phyloP scores from a whole-genome alignment of 2,329 filamentous ascomycete genomes.

The Trichophyton rubrum region DNA sequence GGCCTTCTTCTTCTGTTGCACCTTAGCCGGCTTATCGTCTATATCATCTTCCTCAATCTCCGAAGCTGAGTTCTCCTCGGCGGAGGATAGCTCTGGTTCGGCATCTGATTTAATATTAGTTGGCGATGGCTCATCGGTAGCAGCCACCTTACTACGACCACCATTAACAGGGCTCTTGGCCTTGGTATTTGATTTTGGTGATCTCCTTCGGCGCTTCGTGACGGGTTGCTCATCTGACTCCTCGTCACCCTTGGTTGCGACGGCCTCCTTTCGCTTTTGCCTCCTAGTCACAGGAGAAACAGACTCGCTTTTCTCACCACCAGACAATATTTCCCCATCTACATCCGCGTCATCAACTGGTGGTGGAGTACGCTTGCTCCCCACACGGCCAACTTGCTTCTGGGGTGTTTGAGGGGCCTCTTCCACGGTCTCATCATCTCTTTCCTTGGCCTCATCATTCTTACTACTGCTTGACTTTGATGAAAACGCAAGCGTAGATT shows the following conservation, averaged over 20 bases:
- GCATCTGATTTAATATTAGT: slow-evolving; percentile 41
- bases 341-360: slow-evolving; percentile 8
- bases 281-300: slow-evolving; percentile 14
- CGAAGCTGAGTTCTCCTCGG: slow-evolving; percentile 25
- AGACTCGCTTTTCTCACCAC: slow-evolving; percentile 12
- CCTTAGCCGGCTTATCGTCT: background rate
- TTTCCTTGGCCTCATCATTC: slow-evolving; percentile 16
- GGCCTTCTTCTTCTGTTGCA: slow-evolving; percentile 53
- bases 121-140: too few relatives aligned
- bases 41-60: slow-evolving; percentile 42
- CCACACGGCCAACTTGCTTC: background rate
- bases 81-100: slow-evolving; percentile 21
- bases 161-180: slow-evolving; percentile 5
- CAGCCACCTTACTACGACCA: background rate
- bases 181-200: slow-evolving; percentile 12
- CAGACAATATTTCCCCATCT: slow-evolving; percentile 10
- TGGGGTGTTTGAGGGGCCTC: background rate
- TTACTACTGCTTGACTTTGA: slow-evolving; percentile 38
- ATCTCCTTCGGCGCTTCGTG: slow-evolving; percentile 40
- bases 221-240: slow-evolving; percentile 49
- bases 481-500: slow-evolving; percentile 67
- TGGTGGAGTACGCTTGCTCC: slow-evolving; percentile 11
- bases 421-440: slow-evolving; percentile 10
- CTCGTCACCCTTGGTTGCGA: slow-evolving; percentile 34
- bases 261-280: slow-evolving; percentile 30